Percentiles rank a stretch among this genome's conserved stretches.
Evolutionary conservation across 345 rosid species (phyloP).

Genomic region (Stellera chamaejasme): DNA sequence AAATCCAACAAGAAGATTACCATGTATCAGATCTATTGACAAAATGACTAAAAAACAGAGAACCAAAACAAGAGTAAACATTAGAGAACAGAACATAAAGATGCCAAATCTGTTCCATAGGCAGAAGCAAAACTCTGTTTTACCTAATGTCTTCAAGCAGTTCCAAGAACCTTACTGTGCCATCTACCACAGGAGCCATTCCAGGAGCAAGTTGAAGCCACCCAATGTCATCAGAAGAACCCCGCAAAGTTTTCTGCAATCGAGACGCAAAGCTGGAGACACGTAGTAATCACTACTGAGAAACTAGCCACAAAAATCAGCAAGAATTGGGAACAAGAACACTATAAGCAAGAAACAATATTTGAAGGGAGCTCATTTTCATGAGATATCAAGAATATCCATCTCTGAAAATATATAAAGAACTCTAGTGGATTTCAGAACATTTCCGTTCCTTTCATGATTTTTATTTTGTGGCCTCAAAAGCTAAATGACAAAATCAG

Average conservation of each 20-base stretch:
- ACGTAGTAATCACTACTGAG: constrained; percentile 4
- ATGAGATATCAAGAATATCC: too few species aligned
- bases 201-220: constrained; percentile 56
- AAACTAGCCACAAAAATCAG: constrained; percentile 5
- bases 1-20: constrained; percentile 5
- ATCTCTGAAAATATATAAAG: background rate
- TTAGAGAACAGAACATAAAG: background rate
- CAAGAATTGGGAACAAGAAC: background rate
- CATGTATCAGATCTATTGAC: background rate
- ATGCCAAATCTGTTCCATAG: background rate
- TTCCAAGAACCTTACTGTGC: constrained; percentile 52
- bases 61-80: too few species aligned
- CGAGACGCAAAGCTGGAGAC: constrained; percentile 43
- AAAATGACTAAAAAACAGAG: too few species aligned
- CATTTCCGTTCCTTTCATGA: too few species aligned
- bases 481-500: constrained; percentile 1
- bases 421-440: background rate
- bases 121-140: too few species aligned
- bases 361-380: too few species aligned
- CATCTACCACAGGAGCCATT: constrained; percentile 52
- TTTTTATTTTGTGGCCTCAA: background rate
- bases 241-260: constrained; percentile 39
- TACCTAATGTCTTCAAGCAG: constrained; percentile 49
- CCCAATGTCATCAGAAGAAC: constrained; percentile 68
- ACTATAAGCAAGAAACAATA: background rate